These are phyloP conservation scores for Polyporus arcularius DNA, from an alignment of 768 basidiomycete genomes.

Conservation along the genomic window DNA sequence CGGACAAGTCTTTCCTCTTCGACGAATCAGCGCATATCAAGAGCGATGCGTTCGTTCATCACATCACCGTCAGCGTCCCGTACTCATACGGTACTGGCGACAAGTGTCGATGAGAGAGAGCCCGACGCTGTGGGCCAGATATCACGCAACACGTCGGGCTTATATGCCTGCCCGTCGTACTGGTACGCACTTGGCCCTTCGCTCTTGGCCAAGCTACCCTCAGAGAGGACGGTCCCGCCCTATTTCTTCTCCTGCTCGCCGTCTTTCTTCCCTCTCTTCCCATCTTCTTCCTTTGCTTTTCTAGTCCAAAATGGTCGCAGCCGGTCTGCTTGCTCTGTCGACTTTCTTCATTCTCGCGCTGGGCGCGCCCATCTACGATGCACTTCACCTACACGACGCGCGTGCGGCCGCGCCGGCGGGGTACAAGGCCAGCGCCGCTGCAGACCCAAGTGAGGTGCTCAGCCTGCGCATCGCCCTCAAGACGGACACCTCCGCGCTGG, in stretches of 20 bases:
- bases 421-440: slow-evolving; percentile 29
- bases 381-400: slow-evolving; percentile 31
- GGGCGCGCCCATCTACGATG: slow-evolving; percentile 21
- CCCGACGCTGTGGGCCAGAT: too few relatives aligned
- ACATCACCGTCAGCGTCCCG: too few relatives aligned
- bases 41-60: too few relatives aligned
- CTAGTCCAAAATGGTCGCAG: slow-evolving; percentile 24
- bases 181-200: too few relatives aligned
- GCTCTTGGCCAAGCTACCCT: background rate
- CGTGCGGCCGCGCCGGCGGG: slow-evolving; percentile 29
- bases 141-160: too few relatives aligned
- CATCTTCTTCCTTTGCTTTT: background rate
- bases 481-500: slow-evolving; percentile 35
- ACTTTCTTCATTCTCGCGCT: slow-evolving; percentile 22
- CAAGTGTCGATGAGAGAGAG: too few relatives aligned
- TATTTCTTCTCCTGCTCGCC: background rate
- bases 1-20: too few relatives aligned
- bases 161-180: too few relatives aligned
- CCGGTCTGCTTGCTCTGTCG: slow-evolving; percentile 21
- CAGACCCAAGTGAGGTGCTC: slow-evolving; percentile 30
- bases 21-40: too few relatives aligned
- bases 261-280: background rate
- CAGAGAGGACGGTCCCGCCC: background rate
- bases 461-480: slow-evolving; percentile 39
- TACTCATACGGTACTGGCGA: too few relatives aligned